phyloP scores from a whole-genome alignment of 1,284 basidiomycete genomes.

The Ceratorhiza oryzae-sativae region DNA sequence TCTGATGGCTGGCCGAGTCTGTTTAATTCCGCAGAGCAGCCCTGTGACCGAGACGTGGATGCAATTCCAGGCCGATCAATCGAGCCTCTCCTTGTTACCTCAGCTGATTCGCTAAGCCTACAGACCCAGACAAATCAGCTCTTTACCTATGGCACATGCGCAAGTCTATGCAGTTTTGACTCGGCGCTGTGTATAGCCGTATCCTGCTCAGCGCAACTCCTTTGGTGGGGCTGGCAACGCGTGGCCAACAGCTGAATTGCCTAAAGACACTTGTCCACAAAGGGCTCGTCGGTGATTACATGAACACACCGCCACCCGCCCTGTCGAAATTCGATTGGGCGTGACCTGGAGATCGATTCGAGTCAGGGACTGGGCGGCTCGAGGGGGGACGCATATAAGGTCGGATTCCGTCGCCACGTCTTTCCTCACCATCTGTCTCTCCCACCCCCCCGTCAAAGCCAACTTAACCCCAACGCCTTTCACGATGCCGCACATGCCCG shows the following conservation, averaged over 20 bases:
- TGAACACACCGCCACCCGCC: not conserved
- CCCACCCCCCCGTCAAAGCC: not conserved
- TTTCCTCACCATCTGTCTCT: not conserved
- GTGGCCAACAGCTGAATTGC: not conserved
- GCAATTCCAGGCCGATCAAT: not conserved
- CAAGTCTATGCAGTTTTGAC: not conserved
- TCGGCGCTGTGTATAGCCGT: not conserved
- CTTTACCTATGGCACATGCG: not conserved
- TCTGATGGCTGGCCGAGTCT: not conserved
- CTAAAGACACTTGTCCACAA: not conserved
- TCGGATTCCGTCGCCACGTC: not conserved
- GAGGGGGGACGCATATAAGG: constrained; percentile 3
- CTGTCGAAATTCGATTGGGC: not conserved
- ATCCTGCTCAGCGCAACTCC: not conserved
- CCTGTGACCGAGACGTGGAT: not conserved
- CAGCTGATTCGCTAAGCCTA: not conserved
- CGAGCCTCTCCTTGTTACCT: not conserved
- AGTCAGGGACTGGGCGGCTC: not conserved
- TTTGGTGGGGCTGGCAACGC: constrained; percentile 6
- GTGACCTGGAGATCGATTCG: constrained; percentile 5
- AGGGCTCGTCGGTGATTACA: not conserved
- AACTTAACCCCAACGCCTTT: too few relatives aligned
- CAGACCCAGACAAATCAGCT: not conserved
- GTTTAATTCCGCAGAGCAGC: not conserved
- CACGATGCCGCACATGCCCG: constrained; percentile 16